Percentiles rank a stretch among this genome's conserved stretches.
Conservation (phyloP, 2,329 filamentous ascomycete species). For the Neonectria magnoliae region DNA sequence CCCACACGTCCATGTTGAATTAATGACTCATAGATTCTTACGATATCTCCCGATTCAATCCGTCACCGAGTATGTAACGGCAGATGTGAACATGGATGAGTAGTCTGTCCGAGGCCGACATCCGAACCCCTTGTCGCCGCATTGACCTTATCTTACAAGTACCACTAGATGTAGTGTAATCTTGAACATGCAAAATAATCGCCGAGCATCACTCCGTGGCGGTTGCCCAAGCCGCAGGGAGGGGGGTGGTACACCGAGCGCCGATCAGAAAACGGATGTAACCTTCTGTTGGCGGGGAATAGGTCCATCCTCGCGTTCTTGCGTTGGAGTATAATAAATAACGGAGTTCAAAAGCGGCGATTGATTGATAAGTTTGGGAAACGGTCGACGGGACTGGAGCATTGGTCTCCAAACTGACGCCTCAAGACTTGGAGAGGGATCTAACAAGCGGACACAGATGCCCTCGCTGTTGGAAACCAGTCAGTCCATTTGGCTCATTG, state of each 20-base stretch:
- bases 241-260: not conserved
- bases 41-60: not conserved
- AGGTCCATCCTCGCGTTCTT: no score
- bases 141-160: not conserved
- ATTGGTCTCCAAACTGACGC: no score
- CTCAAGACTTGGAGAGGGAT: no score
- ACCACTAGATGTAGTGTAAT: not conserved
- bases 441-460: no score
- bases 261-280: not conserved
- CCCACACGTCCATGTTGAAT: not conserved
- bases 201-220: not conserved
- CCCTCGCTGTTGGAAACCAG: no score
- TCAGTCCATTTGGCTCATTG: no score
- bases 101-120: not conserved
- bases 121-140: not conserved
- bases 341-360: no score
- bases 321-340: no score
- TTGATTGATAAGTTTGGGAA: no score
- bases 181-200: not conserved
- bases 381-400: no score
- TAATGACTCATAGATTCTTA: not conserved
- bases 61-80: not conserved
- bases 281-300: not conserved
- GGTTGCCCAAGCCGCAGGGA: no score
- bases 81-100: not conserved